Conservation (phyloP, 2,329 filamentous ascomycete genomes). For the Clonostachys byssicola region DNA sequence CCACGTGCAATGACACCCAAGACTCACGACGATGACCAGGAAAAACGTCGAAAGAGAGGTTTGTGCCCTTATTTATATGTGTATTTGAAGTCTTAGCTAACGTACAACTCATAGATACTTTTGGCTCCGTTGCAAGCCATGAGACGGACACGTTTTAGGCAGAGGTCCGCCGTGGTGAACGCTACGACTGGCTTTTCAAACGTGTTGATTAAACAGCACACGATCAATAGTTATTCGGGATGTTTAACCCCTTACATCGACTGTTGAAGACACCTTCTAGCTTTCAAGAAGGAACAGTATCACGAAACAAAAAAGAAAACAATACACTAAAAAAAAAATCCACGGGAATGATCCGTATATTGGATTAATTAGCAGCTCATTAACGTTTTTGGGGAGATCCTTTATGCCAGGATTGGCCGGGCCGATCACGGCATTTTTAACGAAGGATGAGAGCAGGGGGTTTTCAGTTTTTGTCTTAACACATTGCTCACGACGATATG, state of each 20-base stretch:
- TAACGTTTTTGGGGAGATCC: no score
- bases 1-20: constrained; percentile 59
- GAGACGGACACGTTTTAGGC: constrained; percentile 30
- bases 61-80: constrained; percentile 13
- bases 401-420: no score
- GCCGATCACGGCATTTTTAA: neutral
- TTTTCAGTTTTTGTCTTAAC: neutral
- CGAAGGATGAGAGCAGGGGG: constrained; percentile 3
- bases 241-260: no score
- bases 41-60: constrained; percentile 55
- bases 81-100: neutral
- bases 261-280: no score
- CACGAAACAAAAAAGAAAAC: neutral
- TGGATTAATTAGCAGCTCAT: no score
- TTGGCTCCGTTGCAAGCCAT: constrained; percentile 24
- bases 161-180: constrained; percentile 2
- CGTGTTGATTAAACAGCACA: neutral
- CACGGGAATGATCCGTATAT: neutral
- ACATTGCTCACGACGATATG: constrained; percentile 18
- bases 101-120: constrained; percentile 17
- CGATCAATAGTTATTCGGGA: no score
- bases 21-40: constrained; percentile 42
- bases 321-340: constrained; percentile 6
- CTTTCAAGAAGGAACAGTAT: neutral
- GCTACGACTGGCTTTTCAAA: constrained; percentile 7